phyloP scores from a whole-genome alignment of 345 rosid genomes.

The Syzygium aqueum region DNA sequence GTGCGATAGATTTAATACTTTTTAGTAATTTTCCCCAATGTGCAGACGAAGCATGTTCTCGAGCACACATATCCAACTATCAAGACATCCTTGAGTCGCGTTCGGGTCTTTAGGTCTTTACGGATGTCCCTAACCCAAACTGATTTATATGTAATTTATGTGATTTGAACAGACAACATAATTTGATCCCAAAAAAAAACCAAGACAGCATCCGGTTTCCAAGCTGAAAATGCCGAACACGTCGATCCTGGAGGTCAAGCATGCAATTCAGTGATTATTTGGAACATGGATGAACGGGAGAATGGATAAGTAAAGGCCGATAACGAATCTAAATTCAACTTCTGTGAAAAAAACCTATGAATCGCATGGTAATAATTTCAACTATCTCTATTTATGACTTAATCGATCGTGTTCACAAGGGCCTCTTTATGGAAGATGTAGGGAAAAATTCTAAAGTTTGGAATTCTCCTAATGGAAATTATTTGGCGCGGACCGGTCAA shows the following conservation, averaged over 20 bases:
- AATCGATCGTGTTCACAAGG: neutral
- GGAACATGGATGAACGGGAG: neutral
- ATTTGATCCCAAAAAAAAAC: too few relatives aligned
- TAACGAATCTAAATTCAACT: neutral
- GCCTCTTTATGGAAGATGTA: neutral
- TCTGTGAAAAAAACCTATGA: neutral
- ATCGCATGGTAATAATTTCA: neutral
- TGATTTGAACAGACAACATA: neutral
- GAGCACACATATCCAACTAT: neutral
- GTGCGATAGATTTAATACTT: too few relatives aligned
- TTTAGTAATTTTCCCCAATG: neutral
- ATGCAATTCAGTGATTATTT: neutral
- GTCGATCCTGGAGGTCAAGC: neutral
- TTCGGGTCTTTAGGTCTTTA: neutral
- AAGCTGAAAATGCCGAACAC: neutral
- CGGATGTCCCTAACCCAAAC: neutral
- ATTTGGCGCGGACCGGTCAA: neutral
- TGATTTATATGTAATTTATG: neutral
- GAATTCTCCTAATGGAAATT: neutral
- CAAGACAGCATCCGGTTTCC: fast-evolving
- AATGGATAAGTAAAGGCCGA: neutral
- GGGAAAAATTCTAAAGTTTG: neutral
- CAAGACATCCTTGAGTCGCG: neutral
- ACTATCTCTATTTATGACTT: neutral
- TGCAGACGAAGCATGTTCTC: too few relatives aligned